phyloP scores from a whole-genome alignment of 2,329 filamentous ascomycete species.

The Pseudogymnoascus sp. region DNA sequence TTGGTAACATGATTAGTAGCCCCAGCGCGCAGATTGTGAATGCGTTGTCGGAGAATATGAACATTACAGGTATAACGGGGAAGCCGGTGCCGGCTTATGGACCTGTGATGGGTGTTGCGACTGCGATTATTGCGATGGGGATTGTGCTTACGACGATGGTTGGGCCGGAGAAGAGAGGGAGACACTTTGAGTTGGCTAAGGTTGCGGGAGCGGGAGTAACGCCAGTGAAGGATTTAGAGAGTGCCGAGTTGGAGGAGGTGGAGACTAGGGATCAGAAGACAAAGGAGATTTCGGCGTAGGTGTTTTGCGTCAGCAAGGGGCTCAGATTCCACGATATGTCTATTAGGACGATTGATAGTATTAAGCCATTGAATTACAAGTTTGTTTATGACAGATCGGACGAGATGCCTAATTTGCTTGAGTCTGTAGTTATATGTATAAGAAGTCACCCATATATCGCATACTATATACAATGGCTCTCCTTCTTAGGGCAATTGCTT shows the following conservation, averaged over 20 bases:
- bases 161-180: conserved; percentile 68
- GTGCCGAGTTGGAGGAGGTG: neutral
- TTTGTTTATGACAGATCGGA: no score
- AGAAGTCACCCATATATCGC: no score
- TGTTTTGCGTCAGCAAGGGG: conserved; percentile 1
- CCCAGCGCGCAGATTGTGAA: conserved; percentile 72
- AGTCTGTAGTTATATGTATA: no score
- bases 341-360: no score
- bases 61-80: conserved; percentile 48
- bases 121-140: conserved; percentile 66
- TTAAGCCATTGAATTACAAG: no score
- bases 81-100: conserved; percentile 62
- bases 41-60: conserved; percentile 58
- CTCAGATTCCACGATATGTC: no score
- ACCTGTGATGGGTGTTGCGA: conserved; percentile 68
- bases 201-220: conserved; percentile 40
- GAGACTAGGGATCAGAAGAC: neutral
- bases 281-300: neutral
- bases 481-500: no score
- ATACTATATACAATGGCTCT: no score
- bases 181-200: conserved; percentile 57
- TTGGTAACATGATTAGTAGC: conserved; percentile 67
- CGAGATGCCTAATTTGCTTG: no score
- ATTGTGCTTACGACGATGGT: conserved; percentile 45
- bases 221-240: conserved; percentile 23